phyloP scores from a whole-genome alignment of 2,329 filamentous ascomycete species.

The Monosporascus sp. region DNA sequence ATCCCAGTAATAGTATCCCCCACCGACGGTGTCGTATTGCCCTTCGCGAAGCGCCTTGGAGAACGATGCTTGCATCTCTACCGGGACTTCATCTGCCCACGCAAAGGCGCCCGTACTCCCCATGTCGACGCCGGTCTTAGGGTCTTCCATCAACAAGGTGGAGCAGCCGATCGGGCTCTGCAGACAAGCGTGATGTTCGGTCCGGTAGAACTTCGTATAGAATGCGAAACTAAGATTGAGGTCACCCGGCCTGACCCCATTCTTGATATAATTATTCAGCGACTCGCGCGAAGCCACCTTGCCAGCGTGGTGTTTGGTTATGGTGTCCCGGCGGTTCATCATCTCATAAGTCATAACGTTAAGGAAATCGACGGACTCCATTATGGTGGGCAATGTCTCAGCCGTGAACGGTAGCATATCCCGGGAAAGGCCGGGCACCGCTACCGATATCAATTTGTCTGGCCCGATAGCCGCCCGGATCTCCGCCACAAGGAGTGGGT shows the following conservation, averaged over 20 bases:
- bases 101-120: conserved; percentile 35
- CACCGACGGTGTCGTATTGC: conserved; percentile 21
- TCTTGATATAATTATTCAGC: conserved; percentile 54
- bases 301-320: conserved; percentile 61
- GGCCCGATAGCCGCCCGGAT: conserved; percentile 53
- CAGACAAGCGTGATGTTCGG: conserved; percentile 41
- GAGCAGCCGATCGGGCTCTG: conserved; percentile 51
- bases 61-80: conserved; percentile 22
- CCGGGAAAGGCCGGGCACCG: conserved; percentile 58
- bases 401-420: conserved; percentile 66
- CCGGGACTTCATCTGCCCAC: conserved; percentile 24
- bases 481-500: conserved; percentile 54
- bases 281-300: conserved; percentile 48
- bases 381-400: conserved; percentile 54
- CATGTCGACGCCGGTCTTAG: conserved; percentile 53
- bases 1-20: conserved; percentile 28
- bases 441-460: conserved; percentile 60
- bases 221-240: conserved; percentile 65
- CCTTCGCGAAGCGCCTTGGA: conserved; percentile 17
- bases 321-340: conserved; percentile 50
- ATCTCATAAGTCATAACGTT: conserved; percentile 46
- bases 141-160: conserved; percentile 54
- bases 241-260: conserved; percentile 50
- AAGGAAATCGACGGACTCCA: conserved; percentile 57
- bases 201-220: conserved; percentile 65